Evolutionary conservation across 495 filamentous ascomycete genomes (phyloP), one percentile per base, ranked within the genome.

Genomic region (Penicillium odoratum): DNA sequence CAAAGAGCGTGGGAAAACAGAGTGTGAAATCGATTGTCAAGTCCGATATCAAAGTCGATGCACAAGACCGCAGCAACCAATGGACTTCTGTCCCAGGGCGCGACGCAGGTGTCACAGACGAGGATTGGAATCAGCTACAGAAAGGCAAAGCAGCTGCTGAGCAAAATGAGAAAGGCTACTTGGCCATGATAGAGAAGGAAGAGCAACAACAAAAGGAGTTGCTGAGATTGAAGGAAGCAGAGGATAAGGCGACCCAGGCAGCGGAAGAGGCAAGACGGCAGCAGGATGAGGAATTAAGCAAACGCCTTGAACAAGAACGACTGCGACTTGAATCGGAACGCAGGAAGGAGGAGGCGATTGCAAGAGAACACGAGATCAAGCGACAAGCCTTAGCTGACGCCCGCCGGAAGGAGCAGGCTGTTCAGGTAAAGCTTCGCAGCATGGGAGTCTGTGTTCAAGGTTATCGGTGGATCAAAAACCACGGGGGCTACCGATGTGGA

Each of bases 21-120:
- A 55, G 13, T 1, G 36, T 43, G 43, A 57, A 46, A 31, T 33
- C 6, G 47, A 50, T 21, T 21, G 2, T 21, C 21, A 21, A 50
- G 15, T 3, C 47, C 21, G 9, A 13, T 30, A 13, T 13, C 47
- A 50, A 33, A 7, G 45, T 15, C 13, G 2, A 16, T 13, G 31
- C 31, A 33, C 25, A 50, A 18, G 47, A 50, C 5, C 6, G 13
- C 5, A 29, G 15, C 25, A 33, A 31, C 25, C 29, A 57, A 60
- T 7, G 18, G 56, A 54, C 26, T 53, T 30, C 42, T 59, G 36
- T 40, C 40, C 46, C 56, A 5, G 29, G 40, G 34, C 74, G 85
- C 21, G 87, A 89, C 44, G 58, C 69, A 0, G 83, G 84, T 3
- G 85, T 89, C 0, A 73, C 75, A 21, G 85, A 89, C 57, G 81